Percentiles rank a stretch among this genome's conserved stretches.
Conservation (phyloP, 768 basidiomycete species). For the Zangia roseola region DNA sequence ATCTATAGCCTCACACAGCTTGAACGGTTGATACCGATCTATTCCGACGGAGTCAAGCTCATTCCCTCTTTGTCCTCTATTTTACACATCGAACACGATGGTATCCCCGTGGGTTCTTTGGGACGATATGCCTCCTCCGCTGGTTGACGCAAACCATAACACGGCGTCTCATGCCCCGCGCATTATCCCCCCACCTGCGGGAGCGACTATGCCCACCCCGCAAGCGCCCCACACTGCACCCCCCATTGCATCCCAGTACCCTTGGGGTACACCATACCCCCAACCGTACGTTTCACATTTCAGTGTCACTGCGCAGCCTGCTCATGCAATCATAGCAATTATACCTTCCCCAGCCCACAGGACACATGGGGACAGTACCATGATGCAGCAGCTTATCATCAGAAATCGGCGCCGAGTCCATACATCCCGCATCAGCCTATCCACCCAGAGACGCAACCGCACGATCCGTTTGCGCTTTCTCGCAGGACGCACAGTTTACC, state of each 20-base stretch:
- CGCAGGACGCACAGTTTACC: conserved; percentile 8
- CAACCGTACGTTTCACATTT: conserved; percentile 11
- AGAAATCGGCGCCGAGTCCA: conserved; percentile 27
- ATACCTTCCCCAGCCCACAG: conserved; percentile 15
- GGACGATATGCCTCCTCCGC: conserved; percentile 28
- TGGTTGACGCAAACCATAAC: conserved; percentile 22
- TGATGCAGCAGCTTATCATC: conserved; percentile 9
- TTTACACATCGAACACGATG: conserved; percentile 14
- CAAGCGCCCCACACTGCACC: conserved; percentile 13
- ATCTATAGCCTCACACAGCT: conserved; percentile 17
- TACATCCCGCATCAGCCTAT: conserved; percentile 27
- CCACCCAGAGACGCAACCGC: conserved; percentile 8
- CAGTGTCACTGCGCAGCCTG: neutral
- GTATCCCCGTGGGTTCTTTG: conserved; percentile 10
- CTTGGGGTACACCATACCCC: conserved; percentile 17
- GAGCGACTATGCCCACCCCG: conserved; percentile 14
- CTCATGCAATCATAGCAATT: conserved; percentile 1
- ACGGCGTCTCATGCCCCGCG: neutral
- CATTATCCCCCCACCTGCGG: conserved; percentile 26
- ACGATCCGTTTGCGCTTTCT: conserved; percentile 6
- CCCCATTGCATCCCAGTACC: conserved; percentile 2
- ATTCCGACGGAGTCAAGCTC: conserved; percentile 14
- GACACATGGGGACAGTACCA: conserved; percentile 11
- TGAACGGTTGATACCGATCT: conserved; percentile 13
- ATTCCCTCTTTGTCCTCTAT: neutral